These are phyloP conservation scores for apple (Malus domestica) DNA, from an alignment of 306 rosid species.

Conservation along the genomic window DNA sequence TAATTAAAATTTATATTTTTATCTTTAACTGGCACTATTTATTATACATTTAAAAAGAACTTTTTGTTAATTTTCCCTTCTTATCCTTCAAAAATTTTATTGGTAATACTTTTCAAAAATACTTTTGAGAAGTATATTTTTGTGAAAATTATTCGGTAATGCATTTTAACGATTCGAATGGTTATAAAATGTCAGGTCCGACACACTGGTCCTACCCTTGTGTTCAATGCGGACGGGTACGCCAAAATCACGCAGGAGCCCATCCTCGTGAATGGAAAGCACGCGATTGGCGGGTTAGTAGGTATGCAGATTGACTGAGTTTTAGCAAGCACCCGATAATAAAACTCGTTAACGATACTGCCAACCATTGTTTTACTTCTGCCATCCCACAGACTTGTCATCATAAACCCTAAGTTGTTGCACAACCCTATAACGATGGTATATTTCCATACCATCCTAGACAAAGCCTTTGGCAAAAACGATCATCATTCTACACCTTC, in stretches of 20 bases:
- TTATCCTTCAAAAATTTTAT: too few relatives aligned
- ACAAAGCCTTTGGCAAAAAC: slow-evolving; percentile 14
- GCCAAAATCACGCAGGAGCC: neutral
- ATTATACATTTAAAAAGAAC: too few relatives aligned
- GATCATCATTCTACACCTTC: neutral
- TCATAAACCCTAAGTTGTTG: slow-evolving; percentile 16
- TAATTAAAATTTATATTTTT: too few relatives aligned
- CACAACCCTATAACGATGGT: slow-evolving; percentile 12
- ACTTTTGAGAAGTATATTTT: too few relatives aligned
- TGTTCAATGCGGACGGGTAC: too few relatives aligned
- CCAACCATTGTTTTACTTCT: slow-evolving; percentile 38
- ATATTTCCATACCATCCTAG: slow-evolving; percentile 29
- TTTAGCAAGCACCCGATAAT: slow-evolving; percentile 33
- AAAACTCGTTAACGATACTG: slow-evolving; percentile 32
- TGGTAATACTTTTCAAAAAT: too few relatives aligned
- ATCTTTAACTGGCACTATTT: too few relatives aligned
- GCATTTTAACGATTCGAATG: too few relatives aligned
- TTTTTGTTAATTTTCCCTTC: too few relatives aligned
- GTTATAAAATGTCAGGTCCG: too few relatives aligned
- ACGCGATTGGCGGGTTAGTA: slow-evolving; percentile 40
- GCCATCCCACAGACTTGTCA: slow-evolving; percentile 37
- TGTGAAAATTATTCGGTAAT: too few relatives aligned
- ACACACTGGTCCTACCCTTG: too few relatives aligned
- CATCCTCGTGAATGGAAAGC: slow-evolving; percentile 29
- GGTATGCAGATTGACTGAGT: slow-evolving; percentile 18